A percentile compares a stretch with the other conserved stretches of the same genome.
Evolutionary conservation across 2,329 filamentous ascomycete species (phyloP).

Genomic region (Exserohilum turcica): DNA sequence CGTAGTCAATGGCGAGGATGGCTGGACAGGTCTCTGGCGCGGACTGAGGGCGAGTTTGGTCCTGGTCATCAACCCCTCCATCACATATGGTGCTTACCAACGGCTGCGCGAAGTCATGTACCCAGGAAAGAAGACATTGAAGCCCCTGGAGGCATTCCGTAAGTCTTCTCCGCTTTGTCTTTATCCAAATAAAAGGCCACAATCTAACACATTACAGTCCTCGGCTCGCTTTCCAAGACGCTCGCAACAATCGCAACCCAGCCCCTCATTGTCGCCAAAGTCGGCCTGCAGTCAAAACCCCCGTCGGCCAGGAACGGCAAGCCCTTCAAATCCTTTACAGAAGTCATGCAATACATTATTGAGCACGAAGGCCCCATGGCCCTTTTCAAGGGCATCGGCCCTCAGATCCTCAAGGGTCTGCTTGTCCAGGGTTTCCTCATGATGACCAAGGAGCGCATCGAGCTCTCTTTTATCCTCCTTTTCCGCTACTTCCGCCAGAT

Average conservation of each 20-base stretch:
- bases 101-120: slow-evolving; percentile 78
- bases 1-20: slow-evolving; percentile 88
- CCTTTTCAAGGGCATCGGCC: slow-evolving; percentile 96
- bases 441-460: slow-evolving; percentile 98
- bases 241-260: slow-evolving; percentile 91
- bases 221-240: slow-evolving; percentile 91
- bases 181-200: background rate
- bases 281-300: slow-evolving; percentile 91
- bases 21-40: slow-evolving; percentile 86
- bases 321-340: slow-evolving; percentile 89
- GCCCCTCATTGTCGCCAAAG: slow-evolving; percentile 96
- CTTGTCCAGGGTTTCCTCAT: slow-evolving; percentile 94
- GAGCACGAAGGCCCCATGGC: slow-evolving; percentile 80
- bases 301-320: slow-evolving; percentile 83
- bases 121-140: slow-evolving; percentile 74
- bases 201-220: slow-evolving; percentile 59
- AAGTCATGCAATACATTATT: slow-evolving; percentile 94
- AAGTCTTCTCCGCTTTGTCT: slow-evolving; percentile 50
- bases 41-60: slow-evolving; percentile 95
- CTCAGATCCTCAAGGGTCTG: slow-evolving; percentile 90
- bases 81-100: slow-evolving; percentile 97
- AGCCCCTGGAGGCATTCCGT: slow-evolving; percentile 90
- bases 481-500: slow-evolving; percentile 79
- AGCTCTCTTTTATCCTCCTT: slow-evolving; percentile 83
- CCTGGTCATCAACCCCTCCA: slow-evolving; percentile 92